Base-by-base conservation (phyloP, 768 basidiomycete genomes). In the Serpula lacrymans region DNA sequence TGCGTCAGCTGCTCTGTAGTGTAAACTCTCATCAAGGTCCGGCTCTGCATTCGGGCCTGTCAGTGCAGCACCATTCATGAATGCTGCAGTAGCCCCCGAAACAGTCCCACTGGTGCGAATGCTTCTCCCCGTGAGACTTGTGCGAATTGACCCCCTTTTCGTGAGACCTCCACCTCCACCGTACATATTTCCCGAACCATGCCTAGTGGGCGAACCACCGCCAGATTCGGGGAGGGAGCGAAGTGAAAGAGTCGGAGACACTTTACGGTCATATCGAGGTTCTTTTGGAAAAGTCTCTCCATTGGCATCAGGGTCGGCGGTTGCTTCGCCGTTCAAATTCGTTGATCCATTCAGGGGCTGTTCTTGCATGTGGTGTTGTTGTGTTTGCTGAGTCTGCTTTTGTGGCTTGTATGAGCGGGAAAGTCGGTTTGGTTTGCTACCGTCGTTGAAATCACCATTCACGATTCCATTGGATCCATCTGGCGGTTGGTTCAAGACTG, bases 61-160 rank as follows among this genome's bases (percentile, higher is more conserved):
- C 4, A 71, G 72, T 1, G 74, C 75, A 7, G 78, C 74, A 1
- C 80, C 82, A 32, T 70, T 68, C 20, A 69, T 69, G 53, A 83
- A 80, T 4, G 75, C 59, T 14, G 54, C 34, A 12, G 52, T 38
- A 7, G 44, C 42, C 13, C 27, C 39, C 6, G 47, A 21, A 6
- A 24, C 30, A 3, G 51, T 33, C 11, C 31, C 42, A 13, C 34
- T 28, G 4, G 48, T 50, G 16, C 37, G 53, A 16, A 34, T 46
- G 30, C 55, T 60, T 34, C 42, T 46, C 10, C 42, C 34, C 10
- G 52, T 59, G 25, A 56, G 52, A 26, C 48, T 38, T 5, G 52
- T 59, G 25, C 59, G 52, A 26, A 50, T 38, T 5, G 61, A 63
- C 18, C 20, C 50, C 23, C 35, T 51, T 24, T 50, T 59, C n/a